phyloP scores from a whole-genome alignment of 305 asterid species.

The Solanum hybrid region DNA sequence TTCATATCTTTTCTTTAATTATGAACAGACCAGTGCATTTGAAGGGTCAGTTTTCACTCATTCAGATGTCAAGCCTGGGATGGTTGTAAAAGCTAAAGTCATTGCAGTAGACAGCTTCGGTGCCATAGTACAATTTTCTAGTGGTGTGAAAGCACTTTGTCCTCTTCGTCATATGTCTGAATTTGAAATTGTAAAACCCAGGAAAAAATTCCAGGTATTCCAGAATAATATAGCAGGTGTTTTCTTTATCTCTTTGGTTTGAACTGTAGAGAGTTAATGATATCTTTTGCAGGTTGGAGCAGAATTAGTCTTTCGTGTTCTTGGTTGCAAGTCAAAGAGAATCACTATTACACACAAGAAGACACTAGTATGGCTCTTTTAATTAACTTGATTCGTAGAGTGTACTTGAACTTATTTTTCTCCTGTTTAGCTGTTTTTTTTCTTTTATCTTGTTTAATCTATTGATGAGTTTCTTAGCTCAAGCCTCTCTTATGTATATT shows the following conservation, averaged over 20 bases:
- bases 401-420: background rate
- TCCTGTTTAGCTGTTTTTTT: conserved; percentile 4
- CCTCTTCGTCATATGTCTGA: conserved; percentile 99
- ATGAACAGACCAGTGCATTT: conserved; percentile 72
- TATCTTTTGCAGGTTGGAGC: conserved; percentile 61
- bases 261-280: conserved; percentile 4
- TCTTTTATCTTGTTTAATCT: conserved; percentile 3
- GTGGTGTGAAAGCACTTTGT: conserved; percentile 91
- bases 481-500: background rate
- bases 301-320: conserved; percentile 83
- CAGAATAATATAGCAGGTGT: background rate
- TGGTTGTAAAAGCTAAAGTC: conserved; percentile 92
- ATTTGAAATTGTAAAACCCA: conserved; percentile 81
- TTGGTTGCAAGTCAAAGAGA: conserved; percentile 95
- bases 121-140: conserved; percentile 79
- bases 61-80: conserved; percentile 95
- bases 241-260: conserved; percentile 3
- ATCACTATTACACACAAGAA: conserved; percentile 93
- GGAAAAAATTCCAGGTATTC: conserved; percentile 85
- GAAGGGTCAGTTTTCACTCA: conserved; percentile 90
- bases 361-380: conserved; percentile 61
- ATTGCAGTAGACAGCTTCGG: conserved; percentile 70
- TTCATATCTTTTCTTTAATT: conserved; percentile 8
- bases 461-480: background rate
- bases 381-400: conserved; percentile 4